phyloP scores from a whole-genome alignment of 257 asterid species.

The Handroanthus guayacan region DNA sequence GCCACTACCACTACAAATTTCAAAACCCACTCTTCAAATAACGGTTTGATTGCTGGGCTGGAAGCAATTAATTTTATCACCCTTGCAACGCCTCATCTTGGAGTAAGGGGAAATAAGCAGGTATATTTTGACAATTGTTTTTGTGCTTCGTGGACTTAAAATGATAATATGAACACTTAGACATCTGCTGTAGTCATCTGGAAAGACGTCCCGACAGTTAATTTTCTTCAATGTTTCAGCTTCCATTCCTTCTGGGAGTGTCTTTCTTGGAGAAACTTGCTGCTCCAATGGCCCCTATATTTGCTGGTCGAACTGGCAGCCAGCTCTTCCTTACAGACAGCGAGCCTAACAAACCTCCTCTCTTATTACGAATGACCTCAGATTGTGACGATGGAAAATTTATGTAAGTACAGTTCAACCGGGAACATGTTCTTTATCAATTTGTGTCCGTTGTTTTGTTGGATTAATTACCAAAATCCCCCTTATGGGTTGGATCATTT shows the following conservation, averaged over 20 bases:
- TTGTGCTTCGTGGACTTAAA: neutral
- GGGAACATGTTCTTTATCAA: slow-evolving; percentile 23
- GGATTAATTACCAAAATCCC: too few relatives aligned
- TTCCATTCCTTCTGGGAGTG: slow-evolving; percentile 89
- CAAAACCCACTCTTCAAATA: slow-evolving; percentile 43
- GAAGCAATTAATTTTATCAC: slow-evolving; percentile 91
- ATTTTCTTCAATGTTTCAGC: slow-evolving; percentile 62
- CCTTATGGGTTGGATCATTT: too few relatives aligned
- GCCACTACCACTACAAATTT: slow-evolving; percentile 42
- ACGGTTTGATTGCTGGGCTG: slow-evolving; percentile 79
- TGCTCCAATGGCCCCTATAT: slow-evolving; percentile 84
- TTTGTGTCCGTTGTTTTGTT: neutral
- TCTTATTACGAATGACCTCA: slow-evolving; percentile 79
- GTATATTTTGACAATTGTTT: slow-evolving; percentile 45
- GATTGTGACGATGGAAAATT: slow-evolving; percentile 83
- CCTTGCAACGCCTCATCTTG: slow-evolving; percentile 98
- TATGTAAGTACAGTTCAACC: slow-evolving; percentile 56
- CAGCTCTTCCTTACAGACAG: slow-evolving; percentile 86
- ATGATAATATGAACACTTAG: neutral
- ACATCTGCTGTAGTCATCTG: slow-evolving; percentile 26
- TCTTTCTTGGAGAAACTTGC: slow-evolving; percentile 88
- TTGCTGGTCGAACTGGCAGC: slow-evolving; percentile 73
- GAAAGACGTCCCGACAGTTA: slow-evolving; percentile 68
- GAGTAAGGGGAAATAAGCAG: slow-evolving; percentile 96
- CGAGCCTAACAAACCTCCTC: slow-evolving; percentile 75